Percentiles rank a stretch among this genome's conserved stretches.
Evolutionary conservation across 2,329 filamentous ascomycete species (phyloP).

Genomic region (Clarireedia hainanense): DNA sequence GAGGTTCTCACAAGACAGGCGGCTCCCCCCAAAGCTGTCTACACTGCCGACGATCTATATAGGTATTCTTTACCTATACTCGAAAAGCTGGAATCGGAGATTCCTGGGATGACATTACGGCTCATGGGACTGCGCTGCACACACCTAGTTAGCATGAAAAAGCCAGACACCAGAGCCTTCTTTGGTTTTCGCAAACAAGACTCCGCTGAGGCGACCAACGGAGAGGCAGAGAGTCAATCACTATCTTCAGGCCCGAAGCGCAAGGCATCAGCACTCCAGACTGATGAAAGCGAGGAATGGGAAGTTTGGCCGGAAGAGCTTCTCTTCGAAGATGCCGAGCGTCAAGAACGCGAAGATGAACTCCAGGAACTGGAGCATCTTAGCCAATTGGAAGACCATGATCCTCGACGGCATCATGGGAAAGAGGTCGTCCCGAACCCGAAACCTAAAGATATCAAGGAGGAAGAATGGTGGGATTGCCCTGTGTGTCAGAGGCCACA

Average conservation of each 20-base stretch:
- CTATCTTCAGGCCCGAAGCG: conserved; percentile 26
- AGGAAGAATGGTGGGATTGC: conserved; percentile 65
- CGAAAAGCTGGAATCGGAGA: conserved; percentile 73
- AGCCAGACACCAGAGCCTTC: conserved; percentile 66
- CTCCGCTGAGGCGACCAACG: conserved; percentile 13
- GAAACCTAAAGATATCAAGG: conserved; percentile 20
- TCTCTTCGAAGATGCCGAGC: conserved; percentile 50
- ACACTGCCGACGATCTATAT: conserved; percentile 73
- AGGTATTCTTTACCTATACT: conserved; percentile 75
- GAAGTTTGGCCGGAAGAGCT: conserved; percentile 63
- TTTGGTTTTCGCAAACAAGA: conserved; percentile 54
- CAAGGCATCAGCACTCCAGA: conserved; percentile 29
- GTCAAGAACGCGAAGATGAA: conserved; percentile 51
- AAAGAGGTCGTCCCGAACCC: conserved; percentile 45
- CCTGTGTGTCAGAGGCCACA: conserved; percentile 81
- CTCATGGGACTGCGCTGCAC: conserved; percentile 87
- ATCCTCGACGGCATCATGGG: conserved; percentile 34
- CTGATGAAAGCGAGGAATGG: conserved; percentile 46
- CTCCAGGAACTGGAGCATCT: conserved; percentile 53
- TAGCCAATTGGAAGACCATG: conserved; percentile 39
- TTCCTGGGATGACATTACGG: conserved; percentile 68
- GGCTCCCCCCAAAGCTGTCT: conserved; percentile 64
- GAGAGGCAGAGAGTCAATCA: conserved; percentile 13
- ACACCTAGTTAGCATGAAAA: conserved; percentile 79
- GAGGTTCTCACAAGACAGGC: conserved; percentile 83